A percentile compares a stretch with the other conserved stretches of the same genome.
Conservation (phyloP, 257 asterid species). For the Nicotiana noctiflora region DNA sequence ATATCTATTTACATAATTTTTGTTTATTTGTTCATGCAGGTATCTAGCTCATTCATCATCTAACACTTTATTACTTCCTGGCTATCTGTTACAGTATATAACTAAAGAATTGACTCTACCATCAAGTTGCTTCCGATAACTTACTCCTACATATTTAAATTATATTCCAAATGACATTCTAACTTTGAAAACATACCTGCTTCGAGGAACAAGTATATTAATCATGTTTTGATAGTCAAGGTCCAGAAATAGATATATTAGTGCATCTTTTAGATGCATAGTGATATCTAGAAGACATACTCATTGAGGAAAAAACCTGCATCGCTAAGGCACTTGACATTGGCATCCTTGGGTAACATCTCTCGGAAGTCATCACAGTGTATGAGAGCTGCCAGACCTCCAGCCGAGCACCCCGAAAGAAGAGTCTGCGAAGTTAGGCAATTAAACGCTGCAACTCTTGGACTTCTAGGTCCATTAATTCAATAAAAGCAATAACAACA, state of each 20-base stretch:
- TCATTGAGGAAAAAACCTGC: conserved; percentile 83
- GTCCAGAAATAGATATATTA: not conserved
- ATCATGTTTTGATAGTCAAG: not conserved
- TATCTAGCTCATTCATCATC: not conserved
- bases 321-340: conserved; percentile 89
- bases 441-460: not conserved
- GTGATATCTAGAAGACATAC: conserved; percentile 41
- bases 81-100: not conserved
- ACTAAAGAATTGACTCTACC: not conserved
- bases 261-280: not conserved
- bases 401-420: conserved; percentile 97
- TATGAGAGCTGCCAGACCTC: conserved; percentile 85
- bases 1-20: not conserved
- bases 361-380: conserved; percentile 73
- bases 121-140: not conserved
- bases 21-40: not conserved
- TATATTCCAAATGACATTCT: not conserved
- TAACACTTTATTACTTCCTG: not conserved
- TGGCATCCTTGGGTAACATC: conserved; percentile 56
- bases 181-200: not conserved
- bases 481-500: not conserved
- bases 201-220: not conserved
- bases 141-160: not conserved
- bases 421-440: conserved; percentile 54
- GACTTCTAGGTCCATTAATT: not conserved